These are phyloP conservation scores for Podila minutissima DNA, from an alignment of 192 early-diverging fungal genomes.

Conservation along the genomic window DNA sequence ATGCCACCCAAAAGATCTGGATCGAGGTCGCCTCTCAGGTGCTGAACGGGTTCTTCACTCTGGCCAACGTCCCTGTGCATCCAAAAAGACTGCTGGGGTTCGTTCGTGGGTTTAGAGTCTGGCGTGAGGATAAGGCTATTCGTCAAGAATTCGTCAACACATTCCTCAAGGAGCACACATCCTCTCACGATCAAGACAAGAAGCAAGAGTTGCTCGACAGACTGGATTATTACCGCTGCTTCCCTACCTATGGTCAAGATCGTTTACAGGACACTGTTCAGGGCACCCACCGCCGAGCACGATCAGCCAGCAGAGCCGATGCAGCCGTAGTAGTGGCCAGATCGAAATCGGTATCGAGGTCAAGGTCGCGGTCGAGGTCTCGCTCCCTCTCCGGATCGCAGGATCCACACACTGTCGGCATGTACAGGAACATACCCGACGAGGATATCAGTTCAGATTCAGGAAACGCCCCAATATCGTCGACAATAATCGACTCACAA, in stretches of 20 bases:
- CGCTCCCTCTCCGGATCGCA: no score
- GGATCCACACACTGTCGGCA: no score
- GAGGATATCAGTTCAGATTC: no score
- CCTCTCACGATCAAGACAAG: conserved; percentile 1
- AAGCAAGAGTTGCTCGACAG: conserved; percentile 8
- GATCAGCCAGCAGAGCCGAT: neutral
- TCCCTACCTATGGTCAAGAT: conserved; percentile 33
- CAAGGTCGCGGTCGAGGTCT: neutral
- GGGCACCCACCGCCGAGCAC: no score
- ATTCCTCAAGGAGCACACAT: no score
- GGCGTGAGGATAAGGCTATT: conserved; percentile 15
- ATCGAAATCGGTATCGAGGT: neutral
- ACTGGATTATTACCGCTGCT: conserved; percentile 43
- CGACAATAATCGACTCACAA: neutral
- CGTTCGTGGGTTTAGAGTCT: conserved; percentile 20
- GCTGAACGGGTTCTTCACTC: conserved; percentile 49
- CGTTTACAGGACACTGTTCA: neutral
- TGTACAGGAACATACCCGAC: no score
- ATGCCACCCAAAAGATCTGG: conserved; percentile 47
- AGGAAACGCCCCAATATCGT: neutral
- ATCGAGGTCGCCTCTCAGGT: conserved; percentile 54
- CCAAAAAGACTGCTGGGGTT: conserved; percentile 47
- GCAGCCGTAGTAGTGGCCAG: neutral
- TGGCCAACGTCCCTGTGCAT: conserved; percentile 45
- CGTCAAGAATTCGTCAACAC: neutral